Evolutionary conservation across 1,284 basidiomycete species (phyloP).

Genomic region (Cutaneotrichosporon sp.): DNA sequence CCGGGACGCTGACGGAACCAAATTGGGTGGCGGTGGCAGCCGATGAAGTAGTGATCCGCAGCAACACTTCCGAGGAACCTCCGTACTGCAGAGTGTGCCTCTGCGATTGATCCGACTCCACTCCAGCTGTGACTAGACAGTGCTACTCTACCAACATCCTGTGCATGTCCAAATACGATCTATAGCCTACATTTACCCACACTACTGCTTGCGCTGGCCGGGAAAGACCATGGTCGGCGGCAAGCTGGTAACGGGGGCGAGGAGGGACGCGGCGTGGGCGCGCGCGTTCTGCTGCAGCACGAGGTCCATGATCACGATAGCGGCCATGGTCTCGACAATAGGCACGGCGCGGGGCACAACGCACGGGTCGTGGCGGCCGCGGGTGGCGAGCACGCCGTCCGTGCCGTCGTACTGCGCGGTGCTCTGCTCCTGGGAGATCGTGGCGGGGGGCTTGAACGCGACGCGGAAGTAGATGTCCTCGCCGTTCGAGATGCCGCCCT

Average conservation of each 20-base stretch:
- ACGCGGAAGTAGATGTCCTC: slow-evolving; percentile 97
- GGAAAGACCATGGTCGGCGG: slow-evolving; percentile 70
- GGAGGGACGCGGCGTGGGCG: slow-evolving; percentile 63
- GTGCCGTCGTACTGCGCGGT: slow-evolving; percentile 94
- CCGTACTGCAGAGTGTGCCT: no score
- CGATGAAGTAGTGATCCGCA: background rate
- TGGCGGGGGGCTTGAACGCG: slow-evolving; percentile 98
- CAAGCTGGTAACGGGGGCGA: slow-evolving; percentile 77
- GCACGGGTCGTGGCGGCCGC: slow-evolving; percentile 95
- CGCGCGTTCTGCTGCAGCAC: slow-evolving; percentile 84
- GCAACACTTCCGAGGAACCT: background rate
- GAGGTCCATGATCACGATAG: slow-evolving; percentile 91
- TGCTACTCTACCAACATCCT: background rate
- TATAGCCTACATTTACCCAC: background rate
- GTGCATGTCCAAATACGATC: background rate
- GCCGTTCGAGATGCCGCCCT: slow-evolving; percentile 97
- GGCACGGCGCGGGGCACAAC: slow-evolving; percentile 96
- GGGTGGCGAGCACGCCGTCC: slow-evolving; percentile 79
- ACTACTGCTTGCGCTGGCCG: slow-evolving; percentile 39
- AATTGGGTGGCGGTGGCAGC: background rate
- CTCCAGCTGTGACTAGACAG: no score
- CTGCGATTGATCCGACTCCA: no score
- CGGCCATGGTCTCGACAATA: slow-evolving; percentile 98
- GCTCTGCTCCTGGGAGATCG: slow-evolving; percentile 87
- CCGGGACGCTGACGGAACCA: background rate